These are phyloP conservation scores for Amphibolis antarctica DNA, from an alignment of 106 monocot species.

Conservation along the genomic window DNA sequence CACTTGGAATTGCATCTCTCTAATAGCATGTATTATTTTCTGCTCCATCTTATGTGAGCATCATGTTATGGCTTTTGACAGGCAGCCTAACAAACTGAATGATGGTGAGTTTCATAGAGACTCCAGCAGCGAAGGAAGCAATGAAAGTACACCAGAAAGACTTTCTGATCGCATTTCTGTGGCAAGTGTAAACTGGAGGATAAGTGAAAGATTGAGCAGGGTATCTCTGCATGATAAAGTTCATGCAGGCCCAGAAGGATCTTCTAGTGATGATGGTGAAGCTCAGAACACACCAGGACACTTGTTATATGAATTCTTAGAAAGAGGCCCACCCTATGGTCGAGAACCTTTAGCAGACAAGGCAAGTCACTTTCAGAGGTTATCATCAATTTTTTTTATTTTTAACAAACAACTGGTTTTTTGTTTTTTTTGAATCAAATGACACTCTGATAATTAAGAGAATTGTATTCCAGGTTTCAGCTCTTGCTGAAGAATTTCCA, in stretches of 20 bases:
- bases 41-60: too few relatives aligned
- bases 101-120: slow-evolving; percentile 38
- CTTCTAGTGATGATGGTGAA: slow-evolving; percentile 32
- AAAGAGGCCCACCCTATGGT: slow-evolving; percentile 53
- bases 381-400: neutral
- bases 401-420: neutral
- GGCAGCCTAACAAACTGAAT: slow-evolving; percentile 46
- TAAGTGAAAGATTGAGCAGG: slow-evolving; percentile 14
- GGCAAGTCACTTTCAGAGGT: slow-evolving; percentile 20
- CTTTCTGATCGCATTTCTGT: neutral
- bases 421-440: too few relatives aligned
- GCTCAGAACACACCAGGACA: slow-evolving; percentile 17
- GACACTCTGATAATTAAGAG: too few relatives aligned
- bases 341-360: slow-evolving; percentile 80
- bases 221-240: slow-evolving; percentile 16
- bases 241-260: slow-evolving; percentile 19
- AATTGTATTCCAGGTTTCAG: slow-evolving; percentile 42
- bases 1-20: neutral
- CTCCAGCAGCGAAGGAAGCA: slow-evolving; percentile 55
- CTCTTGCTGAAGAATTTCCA: slow-evolving; percentile 60
- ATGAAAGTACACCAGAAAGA: slow-evolving; percentile 27
- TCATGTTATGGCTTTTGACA: slow-evolving; percentile 6
- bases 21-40: neutral
- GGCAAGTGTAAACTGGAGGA: neutral
- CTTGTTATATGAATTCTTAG: slow-evolving; percentile 65